These are phyloP conservation scores for Ustilago cynodontis DNA, from an alignment of 1,284 basidiomycete genomes.

Conservation along the genomic window DNA sequence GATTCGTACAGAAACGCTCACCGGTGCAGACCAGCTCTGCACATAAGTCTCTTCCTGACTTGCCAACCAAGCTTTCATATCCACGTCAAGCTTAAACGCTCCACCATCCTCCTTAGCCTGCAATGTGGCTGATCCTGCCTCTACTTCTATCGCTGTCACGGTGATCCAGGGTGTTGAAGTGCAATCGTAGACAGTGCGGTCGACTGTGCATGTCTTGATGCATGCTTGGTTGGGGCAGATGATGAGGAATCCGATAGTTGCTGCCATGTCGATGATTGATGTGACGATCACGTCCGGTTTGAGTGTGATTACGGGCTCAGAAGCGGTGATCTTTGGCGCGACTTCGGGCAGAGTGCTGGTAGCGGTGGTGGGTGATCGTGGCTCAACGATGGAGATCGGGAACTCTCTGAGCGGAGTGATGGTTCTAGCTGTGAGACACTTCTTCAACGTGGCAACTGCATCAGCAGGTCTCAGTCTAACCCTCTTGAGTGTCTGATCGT, in stretches of 20 bases:
- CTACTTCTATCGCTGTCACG: constrained; percentile 9
- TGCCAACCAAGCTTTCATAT: constrained; percentile 25
- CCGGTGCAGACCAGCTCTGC: constrained; percentile 21
- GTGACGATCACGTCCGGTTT: constrained; percentile 18
- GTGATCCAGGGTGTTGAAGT: constrained; percentile 26
- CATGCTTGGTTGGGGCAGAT: constrained; percentile 11
- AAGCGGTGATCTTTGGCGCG: background rate
- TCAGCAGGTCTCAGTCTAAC: constrained; percentile 24
- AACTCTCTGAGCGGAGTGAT: constrained; percentile 19
- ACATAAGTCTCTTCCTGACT: constrained; percentile 25
- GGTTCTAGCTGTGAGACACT: constrained; percentile 26
- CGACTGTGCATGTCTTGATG: constrained; percentile 34
- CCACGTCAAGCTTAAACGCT: constrained; percentile 19
- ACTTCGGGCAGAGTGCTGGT: background rate
- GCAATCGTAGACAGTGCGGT: constrained; percentile 21
- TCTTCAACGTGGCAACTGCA: constrained; percentile 23
- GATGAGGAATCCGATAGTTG: constrained; percentile 28
- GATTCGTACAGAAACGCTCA: constrained; percentile 21
- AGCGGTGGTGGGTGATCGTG: background rate
- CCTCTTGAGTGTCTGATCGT: constrained; percentile 13
- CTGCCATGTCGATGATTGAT: constrained; percentile 23
- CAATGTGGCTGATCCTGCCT: background rate
- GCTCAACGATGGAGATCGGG: constrained; percentile 13
- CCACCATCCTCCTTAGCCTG: background rate
- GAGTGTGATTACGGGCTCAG: background rate